A percentile compares a stretch with the other conserved stretches of the same genome.
Evolutionary conservation across 2,329 filamentous ascomycete genomes (phyloP).

Genomic region (Penicillium sp.): DNA sequence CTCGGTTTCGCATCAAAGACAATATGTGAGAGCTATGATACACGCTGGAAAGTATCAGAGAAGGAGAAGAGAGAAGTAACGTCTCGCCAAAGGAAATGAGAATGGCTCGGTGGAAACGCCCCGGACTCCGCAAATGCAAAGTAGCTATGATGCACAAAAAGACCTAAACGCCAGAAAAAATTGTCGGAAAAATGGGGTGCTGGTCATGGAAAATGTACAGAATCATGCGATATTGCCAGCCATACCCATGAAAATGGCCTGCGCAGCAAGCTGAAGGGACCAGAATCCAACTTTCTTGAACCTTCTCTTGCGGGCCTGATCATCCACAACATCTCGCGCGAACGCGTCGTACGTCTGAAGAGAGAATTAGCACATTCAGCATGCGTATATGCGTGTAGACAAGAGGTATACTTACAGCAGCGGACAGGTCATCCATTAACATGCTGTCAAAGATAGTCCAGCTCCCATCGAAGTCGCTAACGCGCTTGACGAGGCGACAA

Average conservation of each 20-base stretch:
- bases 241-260: constrained; percentile 91
- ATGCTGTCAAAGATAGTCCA: constrained; percentile 95
- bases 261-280: constrained; percentile 86
- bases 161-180: constrained; percentile 36
- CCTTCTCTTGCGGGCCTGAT: constrained; percentile 75
- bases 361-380: constrained; percentile 8
- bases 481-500: constrained; percentile 86
- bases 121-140: constrained; percentile 14
- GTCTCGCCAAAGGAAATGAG: neutral
- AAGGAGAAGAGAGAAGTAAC: constrained; percentile 1
- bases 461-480: constrained; percentile 84
- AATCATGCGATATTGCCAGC: constrained; percentile 66
- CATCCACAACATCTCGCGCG: constrained; percentile 81
- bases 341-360: constrained; percentile 80
- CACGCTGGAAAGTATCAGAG: neutral
- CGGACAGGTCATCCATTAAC: constrained; percentile 86
- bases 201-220: constrained; percentile 17
- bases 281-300: constrained; percentile 96
- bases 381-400: neutral
- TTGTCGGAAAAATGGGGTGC: constrained; percentile 1
- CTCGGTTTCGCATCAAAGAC: neutral
- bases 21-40: neutral
- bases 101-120: constrained; percentile 3
- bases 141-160: constrained; percentile 44
- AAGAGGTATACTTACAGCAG: constrained; percentile 54